Percentiles rank a stretch among this genome's conserved stretches.
These are phyloP conservation scores for Carpinus fangiana DNA, from an alignment of 306 rosid genomes.

Conservation along the genomic window DNA sequence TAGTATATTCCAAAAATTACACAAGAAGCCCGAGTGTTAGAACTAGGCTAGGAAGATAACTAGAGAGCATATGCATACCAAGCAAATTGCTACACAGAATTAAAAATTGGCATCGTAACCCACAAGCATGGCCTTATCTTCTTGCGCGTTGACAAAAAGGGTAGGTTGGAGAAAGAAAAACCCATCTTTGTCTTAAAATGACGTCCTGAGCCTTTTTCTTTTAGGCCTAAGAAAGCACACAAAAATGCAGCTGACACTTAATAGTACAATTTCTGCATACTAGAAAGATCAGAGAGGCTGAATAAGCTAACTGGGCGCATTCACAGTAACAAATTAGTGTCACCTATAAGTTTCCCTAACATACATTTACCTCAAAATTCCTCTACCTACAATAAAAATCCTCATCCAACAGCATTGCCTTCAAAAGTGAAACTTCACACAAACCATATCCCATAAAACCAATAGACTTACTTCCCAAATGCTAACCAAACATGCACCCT, in stretches of 20 bases:
- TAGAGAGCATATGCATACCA: not conserved
- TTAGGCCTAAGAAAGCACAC: not conserved
- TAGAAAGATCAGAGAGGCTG: not conserved
- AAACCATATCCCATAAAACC: not conserved
- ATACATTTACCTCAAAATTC: not conserved
- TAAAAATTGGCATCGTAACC: too few species aligned
- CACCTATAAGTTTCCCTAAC: not conserved
- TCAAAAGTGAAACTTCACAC: not conserved
- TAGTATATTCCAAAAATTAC: not conserved
- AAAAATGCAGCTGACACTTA: not conserved
- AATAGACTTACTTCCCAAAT: not conserved
- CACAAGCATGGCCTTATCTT: not conserved
- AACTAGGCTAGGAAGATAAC: not conserved
- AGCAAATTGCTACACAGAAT: not conserved
- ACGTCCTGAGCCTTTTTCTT: not conserved
- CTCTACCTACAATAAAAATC: not conserved
- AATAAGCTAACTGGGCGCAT: not conserved
- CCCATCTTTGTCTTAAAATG: not conserved
- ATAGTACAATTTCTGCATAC: not conserved
- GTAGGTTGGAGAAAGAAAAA: not conserved
- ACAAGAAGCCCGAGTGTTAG: not conserved
- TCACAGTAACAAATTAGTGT: not conserved
- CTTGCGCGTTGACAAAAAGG: not conserved
- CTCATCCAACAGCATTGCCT: not conserved
- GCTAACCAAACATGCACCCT: not conserved